Percentiles rank a stretch among this genome's conserved stretches.
Evolutionary conservation across 129 eudicot species (phyloP).

Genomic region (Kitagawia praeruptora): DNA sequence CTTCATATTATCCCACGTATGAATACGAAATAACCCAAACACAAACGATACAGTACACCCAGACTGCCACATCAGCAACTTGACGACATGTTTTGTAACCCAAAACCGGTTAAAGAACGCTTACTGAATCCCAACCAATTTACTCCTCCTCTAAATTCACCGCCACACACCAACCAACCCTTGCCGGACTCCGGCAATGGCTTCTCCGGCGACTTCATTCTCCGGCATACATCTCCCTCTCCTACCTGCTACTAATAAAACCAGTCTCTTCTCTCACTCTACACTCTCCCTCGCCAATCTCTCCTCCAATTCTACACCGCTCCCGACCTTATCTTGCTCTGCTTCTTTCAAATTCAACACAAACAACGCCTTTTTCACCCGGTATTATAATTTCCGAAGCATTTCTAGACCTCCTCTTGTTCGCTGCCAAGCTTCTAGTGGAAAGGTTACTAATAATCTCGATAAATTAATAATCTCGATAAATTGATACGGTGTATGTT

Average conservation of each 20-base stretch:
- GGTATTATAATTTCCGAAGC: constrained; percentile 5
- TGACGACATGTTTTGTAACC: no score
- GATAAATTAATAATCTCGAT: background rate
- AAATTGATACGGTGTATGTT: background rate
- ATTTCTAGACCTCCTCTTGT: constrained; percentile 35
- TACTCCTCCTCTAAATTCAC: background rate
- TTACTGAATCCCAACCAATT: no score
- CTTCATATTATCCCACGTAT: no score
- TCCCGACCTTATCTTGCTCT: constrained; percentile 13
- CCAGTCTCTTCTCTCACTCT: constrained; percentile 31
- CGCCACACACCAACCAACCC: background rate
- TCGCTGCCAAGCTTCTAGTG: constrained; percentile 50
- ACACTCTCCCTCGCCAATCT: constrained; percentile 26
- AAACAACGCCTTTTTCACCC: constrained; percentile 10
- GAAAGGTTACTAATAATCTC: constrained; percentile 34
- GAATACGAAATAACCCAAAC: no score
- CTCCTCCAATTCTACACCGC: constrained; percentile 24
- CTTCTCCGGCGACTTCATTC: constrained; percentile 38
- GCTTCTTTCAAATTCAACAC: constrained; percentile 30
- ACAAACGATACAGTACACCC: no score
- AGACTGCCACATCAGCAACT: no score
- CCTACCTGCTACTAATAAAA: constrained; percentile 18
- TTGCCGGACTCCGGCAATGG: constrained; percentile 25
- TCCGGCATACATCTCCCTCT: constrained; percentile 30
- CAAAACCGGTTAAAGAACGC: no score